These are phyloP conservation scores for Hyparrhenia diplandra DNA, from an alignment of 176 grass and related monocot species.

Conservation along the genomic window DNA sequence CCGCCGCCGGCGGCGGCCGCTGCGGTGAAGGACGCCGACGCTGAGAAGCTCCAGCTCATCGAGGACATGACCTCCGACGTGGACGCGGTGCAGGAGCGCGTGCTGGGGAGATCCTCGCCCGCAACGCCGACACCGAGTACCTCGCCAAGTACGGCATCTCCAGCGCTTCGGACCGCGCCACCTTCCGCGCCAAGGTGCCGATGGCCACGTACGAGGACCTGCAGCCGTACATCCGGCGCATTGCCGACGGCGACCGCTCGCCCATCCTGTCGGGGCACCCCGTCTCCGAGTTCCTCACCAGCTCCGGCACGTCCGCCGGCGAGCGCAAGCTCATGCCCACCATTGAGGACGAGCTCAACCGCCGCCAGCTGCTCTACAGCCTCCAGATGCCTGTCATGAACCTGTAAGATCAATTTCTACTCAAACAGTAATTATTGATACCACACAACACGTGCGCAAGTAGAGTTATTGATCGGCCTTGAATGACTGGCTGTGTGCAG, in stretches of 20 bases:
- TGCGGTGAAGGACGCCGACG: conserved; percentile 58
- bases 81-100: conserved; percentile 74
- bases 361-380: conserved; percentile 89
- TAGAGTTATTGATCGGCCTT: background rate
- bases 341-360: conserved; percentile 84
- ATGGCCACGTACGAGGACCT: conserved; percentile 90
- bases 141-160: conserved; percentile 47
- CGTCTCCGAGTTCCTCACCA: conserved; percentile 96
- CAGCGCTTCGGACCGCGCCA: conserved; percentile 53
- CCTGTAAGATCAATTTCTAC: conserved; percentile 47
- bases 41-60: conserved; percentile 86
- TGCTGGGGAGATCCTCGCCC: conserved; percentile 75
- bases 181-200: conserved; percentile 74
- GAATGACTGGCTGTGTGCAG: conserved; percentile 30
- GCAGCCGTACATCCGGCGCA: conserved; percentile 89
- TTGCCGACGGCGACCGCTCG: conserved; percentile 76
- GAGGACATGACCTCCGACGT: conserved; percentile 71
- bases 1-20: conserved; percentile 25
- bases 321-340: conserved; percentile 98
- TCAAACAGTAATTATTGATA: background rate
- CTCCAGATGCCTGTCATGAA: conserved; percentile 94
- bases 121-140: conserved; percentile 86
- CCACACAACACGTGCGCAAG: background rate
- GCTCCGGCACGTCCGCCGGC: conserved; percentile 94
- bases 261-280: conserved; percentile 81